Base-by-base conservation (phyloP, 2,329 filamentous ascomycete species). In the Penicillium fuscoglaucum region DNA sequence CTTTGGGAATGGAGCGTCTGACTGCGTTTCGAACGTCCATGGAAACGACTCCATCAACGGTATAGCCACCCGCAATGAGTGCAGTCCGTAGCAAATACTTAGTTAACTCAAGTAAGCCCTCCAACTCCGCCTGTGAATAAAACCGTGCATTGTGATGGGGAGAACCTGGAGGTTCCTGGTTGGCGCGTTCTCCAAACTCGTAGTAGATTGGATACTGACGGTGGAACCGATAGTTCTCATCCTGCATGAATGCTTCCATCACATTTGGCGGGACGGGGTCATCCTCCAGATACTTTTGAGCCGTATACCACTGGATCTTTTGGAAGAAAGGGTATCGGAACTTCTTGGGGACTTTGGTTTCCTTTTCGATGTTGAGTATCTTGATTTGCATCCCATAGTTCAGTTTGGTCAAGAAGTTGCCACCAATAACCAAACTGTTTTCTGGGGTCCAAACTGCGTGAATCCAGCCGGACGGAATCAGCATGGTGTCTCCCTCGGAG, bases 391-490 rank as follows among this genome's bases (percentile, higher is more conserved):
- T 87, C 56, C 82, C 82, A 68, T 86, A 88, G 58, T 87, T 85
- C 71, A 88, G 79, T 55, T 83, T 77, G 6, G 86, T 89, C 45
- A 89, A 76, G 66, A 89, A 89, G 66, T 89, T 89, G 52, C 87
- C 87, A n/a, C 87, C 87, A 60, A 89, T 87, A 29, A 89, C 87
- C 49, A 89, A 74, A 66, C 86, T 89, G 66, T 89, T 86, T 65
- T 86, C 83, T 0, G 87, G 87, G 10, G 87, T 89, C 84, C 87
- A 88, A 8, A 89, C 87, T 26, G 87, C 86, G 67, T 89, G 87
- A 52, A 89, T 89, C 87, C 87, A 89, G 21, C 87, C 87, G 35
- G 87, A 87, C 5, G 87, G 87, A 61, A 89, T 89, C 44, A 89
- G 76, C 83, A 89, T 88, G 3, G 87, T 89, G 68, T 89, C 87